Conservation (phyloP, 1,284 basidiomycete species). For the Exobasidium rhododendri region DNA sequence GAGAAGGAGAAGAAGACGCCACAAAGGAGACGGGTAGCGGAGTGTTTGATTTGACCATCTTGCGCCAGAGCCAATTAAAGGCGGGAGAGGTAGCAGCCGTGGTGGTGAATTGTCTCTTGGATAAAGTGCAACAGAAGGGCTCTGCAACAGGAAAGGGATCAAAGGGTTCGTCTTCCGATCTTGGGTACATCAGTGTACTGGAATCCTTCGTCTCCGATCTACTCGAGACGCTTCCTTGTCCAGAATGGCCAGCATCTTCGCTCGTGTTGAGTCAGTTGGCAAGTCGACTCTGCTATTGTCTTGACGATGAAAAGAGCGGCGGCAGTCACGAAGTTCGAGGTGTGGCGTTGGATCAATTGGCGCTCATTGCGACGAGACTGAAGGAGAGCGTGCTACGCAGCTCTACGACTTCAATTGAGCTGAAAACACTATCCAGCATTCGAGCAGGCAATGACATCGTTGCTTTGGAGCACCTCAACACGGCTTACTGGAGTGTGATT, state of each 20-base stretch:
- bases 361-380: constrained; percentile 66
- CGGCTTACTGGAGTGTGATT: constrained; percentile 65
- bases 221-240: constrained; percentile 82
- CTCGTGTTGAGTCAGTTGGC: constrained; percentile 60
- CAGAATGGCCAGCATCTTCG: constrained; percentile 92
- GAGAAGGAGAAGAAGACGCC: constrained; percentile 6
- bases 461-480: constrained; percentile 63
- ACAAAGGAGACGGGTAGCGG: neutral
- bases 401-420: neutral
- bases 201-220: constrained; percentile 85
- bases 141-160: neutral
- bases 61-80: neutral
- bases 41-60: constrained; percentile 15
- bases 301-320: constrained; percentile 67
- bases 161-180: constrained; percentile 34
- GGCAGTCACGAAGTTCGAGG: constrained; percentile 62
- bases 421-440: constrained; percentile 43
- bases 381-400: neutral
- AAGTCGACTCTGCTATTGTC: constrained; percentile 25
- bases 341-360: constrained; percentile 86
- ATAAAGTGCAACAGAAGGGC: constrained; percentile 47
- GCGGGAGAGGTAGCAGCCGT: constrained; percentile 59
- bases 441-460: constrained; percentile 42
- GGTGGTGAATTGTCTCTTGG: constrained; percentile 78
- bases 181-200: constrained; percentile 74